Evolutionary conservation across 2,329 filamentous ascomycete species (phyloP), one percentile per base, ranked within the genome.

Genomic region (Claviceps digitariae): DNA sequence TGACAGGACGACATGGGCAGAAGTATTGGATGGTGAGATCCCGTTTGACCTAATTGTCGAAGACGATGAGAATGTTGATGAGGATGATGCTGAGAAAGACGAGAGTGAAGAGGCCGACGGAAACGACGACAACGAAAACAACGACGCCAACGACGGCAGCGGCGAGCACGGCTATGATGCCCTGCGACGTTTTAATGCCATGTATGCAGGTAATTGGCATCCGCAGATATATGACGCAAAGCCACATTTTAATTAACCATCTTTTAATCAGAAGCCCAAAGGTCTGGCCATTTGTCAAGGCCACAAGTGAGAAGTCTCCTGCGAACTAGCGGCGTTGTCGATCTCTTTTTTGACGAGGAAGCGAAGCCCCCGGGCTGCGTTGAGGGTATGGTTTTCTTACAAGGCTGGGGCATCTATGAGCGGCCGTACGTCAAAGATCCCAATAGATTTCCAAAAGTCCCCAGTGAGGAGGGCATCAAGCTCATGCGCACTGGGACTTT

Each of bases 401-500:
- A n/a, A n/a, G n/a, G n/a, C n/a, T n/a, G n/a, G n/a, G n/a, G n/a
- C n/a, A n/a, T n/a, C n/a, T n/a, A n/a, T n/a, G n/a, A n/a, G n/a
- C 64, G 68, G 21, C 63, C 64, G 12, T 58, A 58, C 1, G 61
- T 61, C 9, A 72, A 67, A n/a, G 76, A 82, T 54, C 75, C 75
- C 2, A 68, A 82, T 57, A 71, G 79, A 46, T 90, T 90, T 55
- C 88, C 90, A n/a, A 86, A 86, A 60, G 82, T 95, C 0, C 91
- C 91, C 0, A 95, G 84, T 61, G 81, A 86, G 12, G 76, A 81
- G 57, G 91, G 93, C 8, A 74, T 69, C 49, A 80, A 84, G 60
- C 72, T 97, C 56, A 95, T 97, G 90, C 75, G 81, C 41, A 85
- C 83, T 31, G 91, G 91, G 1, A 74, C 73, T 2, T 97, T 96